Conservation (phyloP, 352 stramenopile genomes). For the Pythium diclinum region DNA sequence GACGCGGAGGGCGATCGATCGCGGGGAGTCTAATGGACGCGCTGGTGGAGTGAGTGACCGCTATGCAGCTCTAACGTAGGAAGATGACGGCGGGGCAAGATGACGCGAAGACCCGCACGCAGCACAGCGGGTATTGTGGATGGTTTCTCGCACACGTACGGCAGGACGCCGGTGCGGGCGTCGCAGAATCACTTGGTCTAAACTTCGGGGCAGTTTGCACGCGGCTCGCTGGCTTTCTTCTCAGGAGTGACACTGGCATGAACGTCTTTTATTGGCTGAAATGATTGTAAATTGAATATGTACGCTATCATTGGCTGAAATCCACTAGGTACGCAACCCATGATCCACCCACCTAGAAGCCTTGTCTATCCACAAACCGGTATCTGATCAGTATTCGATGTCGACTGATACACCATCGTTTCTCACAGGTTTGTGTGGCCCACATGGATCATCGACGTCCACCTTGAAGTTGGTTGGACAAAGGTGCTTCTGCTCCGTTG, state of each 20-base stretch:
- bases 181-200: constrained; percentile 1
- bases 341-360: not conserved
- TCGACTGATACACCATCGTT: no score
- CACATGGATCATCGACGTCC: no score
- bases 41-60: not conserved
- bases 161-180: no score
- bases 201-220: not conserved
- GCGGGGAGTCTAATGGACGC: not conserved
- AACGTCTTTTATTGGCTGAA: not conserved
- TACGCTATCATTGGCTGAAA: not conserved
- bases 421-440: no score
- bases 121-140: not conserved
- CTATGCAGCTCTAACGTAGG: not conserved
- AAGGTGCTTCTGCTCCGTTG: no score
- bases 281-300: not conserved
- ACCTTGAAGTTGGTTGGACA: no score
- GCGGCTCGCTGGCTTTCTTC: not conserved
- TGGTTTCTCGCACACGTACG: not conserved
- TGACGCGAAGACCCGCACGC: not conserved
- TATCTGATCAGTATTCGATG: no score
- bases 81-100: not conserved
- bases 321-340: not conserved
- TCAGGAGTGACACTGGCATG: not conserved
- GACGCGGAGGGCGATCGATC: not conserved
- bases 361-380: not conserved